Evolutionary conservation across 2,329 filamentous ascomycete genomes (phyloP).

Genomic region (Neopestalotiopsis sp.): DNA sequence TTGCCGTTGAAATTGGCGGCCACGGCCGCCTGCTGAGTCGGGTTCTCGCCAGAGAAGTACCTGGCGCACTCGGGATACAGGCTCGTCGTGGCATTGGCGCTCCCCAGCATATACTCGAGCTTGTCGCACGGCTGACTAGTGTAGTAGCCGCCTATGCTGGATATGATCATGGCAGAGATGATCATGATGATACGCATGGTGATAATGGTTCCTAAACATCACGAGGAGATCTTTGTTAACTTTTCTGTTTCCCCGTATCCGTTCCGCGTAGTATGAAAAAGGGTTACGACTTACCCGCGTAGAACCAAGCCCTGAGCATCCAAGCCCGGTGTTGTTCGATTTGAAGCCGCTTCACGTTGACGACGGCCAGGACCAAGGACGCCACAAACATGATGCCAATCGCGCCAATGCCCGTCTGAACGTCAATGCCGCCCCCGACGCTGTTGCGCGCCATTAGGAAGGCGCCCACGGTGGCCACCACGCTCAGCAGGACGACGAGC

Average conservation of each 20-base stretch:
- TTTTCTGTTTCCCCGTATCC: not conserved
- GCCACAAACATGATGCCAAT: conserved; percentile 50
- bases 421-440: conserved; percentile 58
- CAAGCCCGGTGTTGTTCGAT: conserved; percentile 68
- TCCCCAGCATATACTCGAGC: conserved; percentile 46
- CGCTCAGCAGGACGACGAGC: conserved; percentile 52
- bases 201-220: conserved; percentile 51
- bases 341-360: conserved; percentile 64
- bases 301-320: conserved; percentile 63
- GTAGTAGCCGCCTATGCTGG: conserved; percentile 32
- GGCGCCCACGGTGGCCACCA: conserved; percentile 52
- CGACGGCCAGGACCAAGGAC: conserved; percentile 52
- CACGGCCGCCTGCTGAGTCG: conserved; percentile 35
- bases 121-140: conserved; percentile 50
- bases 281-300: conserved; percentile 36
- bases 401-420: conserved; percentile 49
- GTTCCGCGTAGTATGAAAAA: no score
- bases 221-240: not conserved
- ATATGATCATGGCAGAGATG: conserved; percentile 46
- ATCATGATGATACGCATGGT: conserved; percentile 56
- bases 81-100: conserved; percentile 33
- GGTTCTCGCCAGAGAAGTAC: conserved; percentile 39
- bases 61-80: conserved; percentile 52
- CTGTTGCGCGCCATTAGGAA: conserved; percentile 57
- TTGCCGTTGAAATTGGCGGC: conserved; percentile 39